Evolutionary conservation across 225 moss, liverwort and hornwort species (phyloP).

Genomic region (Pseudisothecium myosuroides): DNA sequence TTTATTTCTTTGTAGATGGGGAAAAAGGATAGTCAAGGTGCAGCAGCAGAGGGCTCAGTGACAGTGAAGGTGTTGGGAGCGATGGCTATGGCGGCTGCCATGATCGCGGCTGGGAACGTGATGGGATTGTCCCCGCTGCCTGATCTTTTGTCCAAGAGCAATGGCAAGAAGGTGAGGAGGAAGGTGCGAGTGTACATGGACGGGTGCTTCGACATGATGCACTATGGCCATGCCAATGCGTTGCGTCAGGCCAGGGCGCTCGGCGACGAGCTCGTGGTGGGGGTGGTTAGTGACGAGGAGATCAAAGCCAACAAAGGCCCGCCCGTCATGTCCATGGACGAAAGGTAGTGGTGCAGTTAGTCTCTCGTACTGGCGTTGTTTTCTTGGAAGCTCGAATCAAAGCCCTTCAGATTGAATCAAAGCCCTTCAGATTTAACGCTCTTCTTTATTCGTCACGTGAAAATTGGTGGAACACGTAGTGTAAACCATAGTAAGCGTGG

Average conservation of each 20-base stretch:
- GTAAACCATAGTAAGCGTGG: neutral
- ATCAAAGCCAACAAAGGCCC: constrained; percentile 95
- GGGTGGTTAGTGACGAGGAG: constrained; percentile 88
- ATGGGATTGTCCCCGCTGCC: constrained; percentile 35
- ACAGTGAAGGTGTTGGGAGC: constrained; percentile 37
- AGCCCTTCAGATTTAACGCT: neutral
- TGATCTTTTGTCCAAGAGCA: constrained; percentile 11
- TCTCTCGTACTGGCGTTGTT: neutral
- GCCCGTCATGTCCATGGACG: constrained; percentile 99
- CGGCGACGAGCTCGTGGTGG: constrained; percentile 91
- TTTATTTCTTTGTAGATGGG: constrained; percentile 10
- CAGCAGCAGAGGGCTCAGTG: constrained; percentile 11
- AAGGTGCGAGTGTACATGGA: constrained; percentile 99
- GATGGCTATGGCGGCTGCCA: constrained; percentile 27
- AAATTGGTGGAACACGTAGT: neutral
- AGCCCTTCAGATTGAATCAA: neutral
- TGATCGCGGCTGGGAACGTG: constrained; percentile 22
- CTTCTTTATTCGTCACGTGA: neutral
- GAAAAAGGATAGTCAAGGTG: constrained; percentile 22
- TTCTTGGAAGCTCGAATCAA: neutral
- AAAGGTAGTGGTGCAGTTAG: constrained; percentile 32
- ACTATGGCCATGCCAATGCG: constrained; percentile 97
- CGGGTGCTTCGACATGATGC: constrained; percentile 99
- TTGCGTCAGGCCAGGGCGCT: constrained; percentile 85
- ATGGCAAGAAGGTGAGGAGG: constrained; percentile 42